Evolutionary conservation across 2,329 filamentous ascomycete species (phyloP).

Genomic region (Trichoderma cornu-damae): DNA sequence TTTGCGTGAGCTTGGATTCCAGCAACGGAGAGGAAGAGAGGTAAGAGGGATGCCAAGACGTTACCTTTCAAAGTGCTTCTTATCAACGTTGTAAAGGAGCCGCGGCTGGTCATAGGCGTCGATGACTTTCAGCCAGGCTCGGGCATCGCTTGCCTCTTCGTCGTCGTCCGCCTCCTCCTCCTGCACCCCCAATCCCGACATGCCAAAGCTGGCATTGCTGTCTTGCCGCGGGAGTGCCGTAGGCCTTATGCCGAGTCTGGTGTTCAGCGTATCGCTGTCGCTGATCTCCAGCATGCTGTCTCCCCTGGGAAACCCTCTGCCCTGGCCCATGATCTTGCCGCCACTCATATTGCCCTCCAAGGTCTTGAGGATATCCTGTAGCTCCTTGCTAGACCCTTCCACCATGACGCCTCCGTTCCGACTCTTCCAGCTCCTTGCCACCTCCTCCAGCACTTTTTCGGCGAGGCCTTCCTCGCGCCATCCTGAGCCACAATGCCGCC

Average conservation of each 20-base stretch:
- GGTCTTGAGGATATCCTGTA: constrained; percentile 77
- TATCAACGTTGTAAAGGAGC: constrained; percentile 67
- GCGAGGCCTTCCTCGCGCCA: constrained; percentile 95
- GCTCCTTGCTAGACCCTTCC: constrained; percentile 67
- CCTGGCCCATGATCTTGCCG: constrained; percentile 59
- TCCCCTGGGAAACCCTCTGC: constrained; percentile 47
- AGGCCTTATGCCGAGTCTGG: constrained; percentile 50
- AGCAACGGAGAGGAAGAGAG: background rate
- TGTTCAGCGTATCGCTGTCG: constrained; percentile 49
- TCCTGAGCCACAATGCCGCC: constrained; percentile 87
- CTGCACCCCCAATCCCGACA: constrained; percentile 48
- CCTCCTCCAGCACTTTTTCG: constrained; percentile 86
- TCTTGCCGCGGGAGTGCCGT: constrained; percentile 50
- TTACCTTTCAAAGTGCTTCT: constrained; percentile 85
- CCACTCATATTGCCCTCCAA: constrained; percentile 85
- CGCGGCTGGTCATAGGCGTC: constrained; percentile 82
- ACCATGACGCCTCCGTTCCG: constrained; percentile 85
- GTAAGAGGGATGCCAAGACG: constrained; percentile 10
- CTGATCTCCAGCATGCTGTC: constrained; percentile 59
- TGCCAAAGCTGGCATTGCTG: constrained; percentile 61
- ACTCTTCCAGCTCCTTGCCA: constrained; percentile 87
- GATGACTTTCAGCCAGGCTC: constrained; percentile 79
- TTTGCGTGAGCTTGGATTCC: background rate
- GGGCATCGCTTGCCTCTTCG: constrained; percentile 59
- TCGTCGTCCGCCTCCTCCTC: constrained; percentile 51